Percentiles rank a stretch among this genome's conserved stretches.
Conservation (phyloP, 2,329 filamentous ascomycete genomes). For the Thielaviopsis euricoi region DNA sequence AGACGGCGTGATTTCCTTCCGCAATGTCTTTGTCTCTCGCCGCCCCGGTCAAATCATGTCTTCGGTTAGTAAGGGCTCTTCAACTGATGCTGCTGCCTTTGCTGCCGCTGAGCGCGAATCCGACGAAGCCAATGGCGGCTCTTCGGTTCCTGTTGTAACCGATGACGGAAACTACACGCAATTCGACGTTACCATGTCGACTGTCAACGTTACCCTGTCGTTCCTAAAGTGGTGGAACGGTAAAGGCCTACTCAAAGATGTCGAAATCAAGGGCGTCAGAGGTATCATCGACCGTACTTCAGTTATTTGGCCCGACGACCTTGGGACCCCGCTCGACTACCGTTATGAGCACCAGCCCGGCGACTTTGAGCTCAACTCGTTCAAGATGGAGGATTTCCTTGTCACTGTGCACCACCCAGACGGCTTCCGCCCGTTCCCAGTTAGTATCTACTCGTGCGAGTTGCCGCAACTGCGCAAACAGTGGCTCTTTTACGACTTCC, state of each 20-base stretch:
- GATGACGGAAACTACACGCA: conserved; percentile 97
- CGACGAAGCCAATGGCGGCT: conserved; percentile 22
- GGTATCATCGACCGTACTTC: conserved; percentile 84
- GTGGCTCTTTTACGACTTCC: conserved; percentile 94
- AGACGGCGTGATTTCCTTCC: conserved; percentile 87
- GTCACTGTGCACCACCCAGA: conserved; percentile 83
- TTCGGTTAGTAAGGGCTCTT: conserved; percentile 84
- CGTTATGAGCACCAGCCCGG: conserved; percentile 76
- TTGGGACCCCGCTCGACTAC: conserved; percentile 69
- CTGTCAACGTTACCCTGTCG: conserved; percentile 88
- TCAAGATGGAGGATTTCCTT: conserved; percentile 87
- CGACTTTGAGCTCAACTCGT: conserved; percentile 93
- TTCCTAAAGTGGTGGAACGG: conserved; percentile 99
- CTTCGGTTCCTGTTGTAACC: conserved; percentile 27
- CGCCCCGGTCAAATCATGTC: conserved; percentile 68
- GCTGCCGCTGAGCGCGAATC: conserved; percentile 55
- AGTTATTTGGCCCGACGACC: conserved; percentile 48
- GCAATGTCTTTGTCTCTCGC: conserved; percentile 89
- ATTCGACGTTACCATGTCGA: conserved; percentile 88
- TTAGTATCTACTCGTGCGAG: conserved; percentile 93
- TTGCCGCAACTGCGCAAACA: conserved; percentile 84
- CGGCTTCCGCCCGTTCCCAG: conserved; percentile 82
- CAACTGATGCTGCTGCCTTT: conserved; percentile 65
- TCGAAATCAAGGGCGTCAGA: conserved; percentile 84
- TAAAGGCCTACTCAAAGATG: conserved; percentile 76